Base-by-base conservation (phyloP, 768 basidiomycete genomes). In the Russula foetens region DNA sequence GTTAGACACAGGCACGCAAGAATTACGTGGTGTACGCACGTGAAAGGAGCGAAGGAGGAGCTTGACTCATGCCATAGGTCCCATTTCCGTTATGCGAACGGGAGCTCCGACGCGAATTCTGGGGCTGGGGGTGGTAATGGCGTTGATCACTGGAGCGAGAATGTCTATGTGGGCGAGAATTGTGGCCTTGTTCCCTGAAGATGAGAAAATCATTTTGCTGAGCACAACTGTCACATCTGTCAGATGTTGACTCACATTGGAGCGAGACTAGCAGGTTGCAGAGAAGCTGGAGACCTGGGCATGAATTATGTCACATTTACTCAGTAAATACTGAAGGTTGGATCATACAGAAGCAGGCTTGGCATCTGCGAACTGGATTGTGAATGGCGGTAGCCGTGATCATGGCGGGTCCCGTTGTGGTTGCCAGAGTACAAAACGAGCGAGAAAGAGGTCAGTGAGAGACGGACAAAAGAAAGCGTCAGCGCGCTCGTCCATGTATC, bases 121-220 rank as follows among this genome's bases (percentile, higher is more conserved):
- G 44, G 1, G 12, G 54, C 21, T 45, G 59, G 6, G 52, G 54
- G 21, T 57, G 50, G 0, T 46, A 33, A 1, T 56, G 39, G 7
- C 46, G 28, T 26, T n/a, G 21, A 15, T 52, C 60, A 26, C 53
- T 60, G n/a, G 62, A 60, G 29, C 60, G 62, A n/a, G 62, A 60
- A 51, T 51, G 46, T 21, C 21, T 29, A 33, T 33, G 62, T 8
- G 67, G 68, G 15, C 69, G 72, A 29, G 73, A 75, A 43, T 61
- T 53, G 46, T 63, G 49, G 12, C 28, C 48, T 49, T 63, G 59
- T 31, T 29, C 48, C 19, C 63, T 63, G 15, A 51, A 23, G n/a
- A 48, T 28, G 17, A 46, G 52, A 48, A 53, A 19, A 38, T 47
- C 38, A 52, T 24, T 24, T 29, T 41, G 11, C 33, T 6, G 15